Conservation (phyloP, 768 basidiomycete genomes). For the Hypsizygus marmoreus region DNA sequence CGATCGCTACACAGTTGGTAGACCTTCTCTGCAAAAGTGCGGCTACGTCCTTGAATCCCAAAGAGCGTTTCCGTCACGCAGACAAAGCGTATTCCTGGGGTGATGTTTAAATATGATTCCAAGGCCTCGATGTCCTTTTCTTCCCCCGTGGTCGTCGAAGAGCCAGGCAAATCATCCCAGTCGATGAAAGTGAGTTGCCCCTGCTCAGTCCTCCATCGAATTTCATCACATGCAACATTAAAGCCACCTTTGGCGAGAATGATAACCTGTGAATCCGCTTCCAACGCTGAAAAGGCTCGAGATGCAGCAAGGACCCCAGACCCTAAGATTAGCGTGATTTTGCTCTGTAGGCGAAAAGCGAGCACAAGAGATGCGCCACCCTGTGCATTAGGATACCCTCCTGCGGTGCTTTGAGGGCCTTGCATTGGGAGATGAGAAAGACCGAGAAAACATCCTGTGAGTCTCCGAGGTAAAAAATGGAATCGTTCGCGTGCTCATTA, state of each 20-base stretch:
- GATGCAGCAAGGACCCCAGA: slow-evolving; percentile 78
- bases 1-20: slow-evolving; percentile 53
- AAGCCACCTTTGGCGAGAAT: slow-evolving; percentile 58
- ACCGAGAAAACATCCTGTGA: too few species aligned
- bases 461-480: too few species aligned
- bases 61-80: slow-evolving; percentile 82
- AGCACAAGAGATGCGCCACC: slow-evolving; percentile 78
- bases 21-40: slow-evolving; percentile 58
- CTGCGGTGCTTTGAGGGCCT: not conserved
- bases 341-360: slow-evolving; percentile 63
- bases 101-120: slow-evolving; percentile 44
- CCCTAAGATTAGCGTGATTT: slow-evolving; percentile 72
- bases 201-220: slow-evolving; percentile 60
- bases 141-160: slow-evolving; percentile 28
- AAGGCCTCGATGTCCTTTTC: slow-evolving; percentile 47
- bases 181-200: slow-evolving; percentile 61
- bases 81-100: slow-evolving; percentile 47
- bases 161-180: slow-evolving; percentile 46
- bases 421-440: slow-evolving; percentile 17
- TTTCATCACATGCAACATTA: slow-evolving; percentile 62
- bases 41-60: slow-evolving; percentile 40
- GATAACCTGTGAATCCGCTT: slow-evolving; percentile 73
- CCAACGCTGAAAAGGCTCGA: slow-evolving; percentile 81
- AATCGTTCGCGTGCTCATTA: slow-evolving; percentile 32
- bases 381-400: slow-evolving; percentile 40